Evolutionary conservation across 129 eudicot species (phyloP).

Genomic region (Scalesia atractyloides): DNA sequence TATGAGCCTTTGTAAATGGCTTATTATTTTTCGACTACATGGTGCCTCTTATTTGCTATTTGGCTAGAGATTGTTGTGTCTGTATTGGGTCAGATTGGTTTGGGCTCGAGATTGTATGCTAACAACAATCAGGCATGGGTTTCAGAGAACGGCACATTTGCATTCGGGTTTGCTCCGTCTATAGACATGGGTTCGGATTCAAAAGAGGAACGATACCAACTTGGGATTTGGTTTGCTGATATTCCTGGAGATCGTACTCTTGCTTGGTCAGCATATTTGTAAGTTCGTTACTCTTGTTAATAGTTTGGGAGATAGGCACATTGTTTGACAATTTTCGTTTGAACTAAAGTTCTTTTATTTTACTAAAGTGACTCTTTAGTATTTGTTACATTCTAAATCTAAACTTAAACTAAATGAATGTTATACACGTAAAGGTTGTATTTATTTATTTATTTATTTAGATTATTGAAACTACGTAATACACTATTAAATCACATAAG

Average conservation of each 20-base stretch:
- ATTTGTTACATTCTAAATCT: too few species aligned
- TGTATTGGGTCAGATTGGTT: slow-evolving; percentile 36
- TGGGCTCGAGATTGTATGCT: slow-evolving; percentile 75
- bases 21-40: slow-evolving; percentile 9
- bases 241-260: slow-evolving; percentile 73
- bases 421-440: too few species aligned
- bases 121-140: slow-evolving; percentile 63
- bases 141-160: slow-evolving; percentile 81
- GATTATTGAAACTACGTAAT: too few species aligned
- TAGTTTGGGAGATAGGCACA: not conserved
- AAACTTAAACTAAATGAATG: too few species aligned
- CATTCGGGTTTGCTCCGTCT: slow-evolving; percentile 71
- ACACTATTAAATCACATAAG: too few species aligned
- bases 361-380: too few species aligned
- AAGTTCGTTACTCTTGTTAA: slow-evolving; percentile 24
- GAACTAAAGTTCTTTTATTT: too few species aligned
- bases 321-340: too few species aligned
- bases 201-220: slow-evolving; percentile 40
- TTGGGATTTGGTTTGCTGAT: slow-evolving; percentile 84
- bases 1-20: slow-evolving; percentile 34
- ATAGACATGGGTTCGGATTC: slow-evolving; percentile 16
- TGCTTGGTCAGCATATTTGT: slow-evolving; percentile 91
- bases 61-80: slow-evolving; percentile 32
- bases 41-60: slow-evolving; percentile 8
- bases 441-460: too few species aligned